Percentiles rank a stretch among this genome's conserved stretches.
phyloP scores from a whole-genome alignment of 768 basidiomycete species.

The Panaeolus papilionaceus region DNA sequence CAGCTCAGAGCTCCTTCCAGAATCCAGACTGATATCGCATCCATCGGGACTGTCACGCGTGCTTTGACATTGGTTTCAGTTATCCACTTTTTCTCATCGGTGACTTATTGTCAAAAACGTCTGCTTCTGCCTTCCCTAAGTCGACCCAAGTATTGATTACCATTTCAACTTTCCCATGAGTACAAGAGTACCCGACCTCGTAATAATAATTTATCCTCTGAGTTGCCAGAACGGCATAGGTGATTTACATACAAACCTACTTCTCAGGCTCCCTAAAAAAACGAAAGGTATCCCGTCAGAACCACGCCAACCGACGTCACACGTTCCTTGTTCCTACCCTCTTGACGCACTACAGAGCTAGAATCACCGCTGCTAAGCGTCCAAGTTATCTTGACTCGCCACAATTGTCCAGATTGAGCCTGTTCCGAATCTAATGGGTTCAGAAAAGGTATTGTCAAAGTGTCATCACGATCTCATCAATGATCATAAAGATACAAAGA shows the following conservation, averaged over 20 bases:
- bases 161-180: background rate
- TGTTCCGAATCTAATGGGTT: background rate
- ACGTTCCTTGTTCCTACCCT: background rate
- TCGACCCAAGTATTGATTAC: background rate
- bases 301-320: conserved; percentile 6
- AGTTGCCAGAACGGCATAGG: no score
- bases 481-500: background rate
- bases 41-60: conserved; percentile 1
- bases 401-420: background rate
- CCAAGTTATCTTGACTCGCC: background rate
- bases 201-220: background rate
- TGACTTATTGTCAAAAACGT: background rate
- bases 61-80: background rate
- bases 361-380: background rate
- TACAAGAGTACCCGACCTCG: background rate
- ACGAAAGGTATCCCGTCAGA: background rate
- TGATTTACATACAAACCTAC: no score
- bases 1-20: background rate
- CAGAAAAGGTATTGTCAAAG: background rate
- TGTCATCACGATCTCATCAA: background rate
- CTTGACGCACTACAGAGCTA: background rate
- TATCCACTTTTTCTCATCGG: background rate
- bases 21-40: background rate
- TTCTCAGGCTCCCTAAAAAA: no score
- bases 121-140: background rate